Percentiles rank a stretch among this genome's conserved stretches.
Evolutionary conservation across 2,329 filamentous ascomycete species (phyloP).

Genomic region (Pseudogymnoascus sp.): DNA sequence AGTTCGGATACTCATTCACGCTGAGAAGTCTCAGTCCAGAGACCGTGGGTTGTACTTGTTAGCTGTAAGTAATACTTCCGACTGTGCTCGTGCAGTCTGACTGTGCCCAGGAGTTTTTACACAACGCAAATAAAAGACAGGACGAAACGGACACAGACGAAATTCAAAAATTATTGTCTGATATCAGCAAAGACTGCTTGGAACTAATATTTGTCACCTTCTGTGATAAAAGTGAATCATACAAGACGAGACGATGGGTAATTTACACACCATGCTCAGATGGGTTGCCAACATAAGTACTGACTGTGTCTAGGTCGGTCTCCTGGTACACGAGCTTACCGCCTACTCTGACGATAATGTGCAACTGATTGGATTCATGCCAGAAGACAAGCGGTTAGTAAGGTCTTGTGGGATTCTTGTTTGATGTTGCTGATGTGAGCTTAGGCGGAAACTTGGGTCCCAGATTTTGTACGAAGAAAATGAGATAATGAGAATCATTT

Average conservation of each 20-base stretch:
- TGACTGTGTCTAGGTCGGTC: not conserved
- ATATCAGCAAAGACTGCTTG: not conserved
- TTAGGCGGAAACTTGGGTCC: constrained; percentile 3
- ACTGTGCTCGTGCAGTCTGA: not conserved
- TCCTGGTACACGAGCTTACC: not conserved
- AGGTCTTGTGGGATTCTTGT: not conserved
- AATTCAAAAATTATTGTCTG: not conserved
- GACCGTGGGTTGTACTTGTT: constrained; percentile 4
- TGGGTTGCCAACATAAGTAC: not conserved
- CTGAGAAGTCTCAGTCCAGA: not conserved
- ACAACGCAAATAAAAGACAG: not conserved
- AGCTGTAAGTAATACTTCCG: not conserved
- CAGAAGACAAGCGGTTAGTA: not conserved
- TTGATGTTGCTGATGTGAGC: not conserved
- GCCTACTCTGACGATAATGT: not conserved
- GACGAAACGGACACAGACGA: not conserved
- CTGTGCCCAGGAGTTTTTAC: not conserved
- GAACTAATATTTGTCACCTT: not conserved
- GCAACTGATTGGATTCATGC: not conserved
- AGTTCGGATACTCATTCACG: not conserved
- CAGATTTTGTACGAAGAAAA: not conserved
- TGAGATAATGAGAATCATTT: constrained; percentile 1
- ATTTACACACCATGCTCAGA: not conserved
- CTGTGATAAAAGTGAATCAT: not conserved
- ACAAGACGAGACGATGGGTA: constrained; percentile 1